phyloP scores from a whole-genome alignment of 1,139 yeast species.

The Zygoascus sp. region DNA sequence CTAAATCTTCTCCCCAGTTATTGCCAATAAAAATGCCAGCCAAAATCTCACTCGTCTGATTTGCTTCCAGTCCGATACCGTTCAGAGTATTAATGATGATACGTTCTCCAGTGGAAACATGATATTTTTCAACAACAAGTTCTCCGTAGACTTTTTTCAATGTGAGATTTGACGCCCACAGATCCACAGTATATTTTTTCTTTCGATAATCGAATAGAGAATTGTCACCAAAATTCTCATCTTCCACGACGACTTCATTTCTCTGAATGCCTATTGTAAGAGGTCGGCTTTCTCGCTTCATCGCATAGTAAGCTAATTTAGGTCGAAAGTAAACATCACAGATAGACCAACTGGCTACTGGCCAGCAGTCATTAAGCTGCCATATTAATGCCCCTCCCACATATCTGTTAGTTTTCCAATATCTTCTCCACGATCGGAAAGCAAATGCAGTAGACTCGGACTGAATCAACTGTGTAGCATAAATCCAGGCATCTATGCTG shows the following conservation, averaged over 20 bases:
- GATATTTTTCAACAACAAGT: slow-evolving; percentile 34
- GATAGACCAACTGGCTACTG: slow-evolving; percentile 44
- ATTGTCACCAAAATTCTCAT: slow-evolving; percentile 1
- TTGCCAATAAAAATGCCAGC: slow-evolving; percentile 12
- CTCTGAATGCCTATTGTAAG: slow-evolving; percentile 6
- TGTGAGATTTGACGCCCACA: slow-evolving; percentile 43
- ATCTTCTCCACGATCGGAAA: slow-evolving; percentile 41
- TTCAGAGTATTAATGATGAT: slow-evolving; percentile 18
- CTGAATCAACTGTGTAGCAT: slow-evolving; percentile 46
- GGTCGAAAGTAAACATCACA: slow-evolving; percentile 39
- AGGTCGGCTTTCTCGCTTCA: slow-evolving; percentile 12
- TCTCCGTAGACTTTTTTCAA: slow-evolving; percentile 27
- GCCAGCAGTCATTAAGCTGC: slow-evolving; percentile 52
- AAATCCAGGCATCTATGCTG: slow-evolving; percentile 40
- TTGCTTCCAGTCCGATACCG: slow-evolving; percentile 30
- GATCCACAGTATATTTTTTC: slow-evolving; percentile 26
- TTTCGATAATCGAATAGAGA: slow-evolving; percentile 2
- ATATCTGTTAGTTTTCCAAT: slow-evolving; percentile 37
- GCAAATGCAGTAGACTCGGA: slow-evolving; percentile 44
- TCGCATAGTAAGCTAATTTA: slow-evolving; percentile 37
- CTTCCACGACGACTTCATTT: background rate
- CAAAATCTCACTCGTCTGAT: slow-evolving; percentile 37
- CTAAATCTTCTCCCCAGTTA: slow-evolving; percentile 15
- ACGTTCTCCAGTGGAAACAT: slow-evolving; percentile 35
- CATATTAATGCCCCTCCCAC: slow-evolving; percentile 45